These are phyloP conservation scores for Acrasis kona DNA, from an alignment of 78 protist genomes.

Conservation along the genomic window DNA sequence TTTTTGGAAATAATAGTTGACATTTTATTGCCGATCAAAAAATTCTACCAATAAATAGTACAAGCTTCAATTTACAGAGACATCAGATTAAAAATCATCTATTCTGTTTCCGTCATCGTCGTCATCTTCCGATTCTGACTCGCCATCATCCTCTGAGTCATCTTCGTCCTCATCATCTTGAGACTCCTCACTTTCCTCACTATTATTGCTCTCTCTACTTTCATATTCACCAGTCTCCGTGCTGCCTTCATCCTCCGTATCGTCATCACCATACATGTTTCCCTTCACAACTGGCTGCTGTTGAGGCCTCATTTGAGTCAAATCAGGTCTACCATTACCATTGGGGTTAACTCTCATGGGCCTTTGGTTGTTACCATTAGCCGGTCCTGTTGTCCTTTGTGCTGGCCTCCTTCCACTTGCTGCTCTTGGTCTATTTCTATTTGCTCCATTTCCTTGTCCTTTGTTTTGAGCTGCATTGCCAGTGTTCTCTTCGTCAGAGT, in stretches of 20 bases:
- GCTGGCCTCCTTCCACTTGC: background rate
- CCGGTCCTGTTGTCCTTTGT: conserved; percentile 5
- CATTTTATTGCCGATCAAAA: no score
- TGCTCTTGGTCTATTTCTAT: background rate
- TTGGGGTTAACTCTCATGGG: background rate
- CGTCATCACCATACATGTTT: conserved; percentile 13
- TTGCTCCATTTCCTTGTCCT: background rate
- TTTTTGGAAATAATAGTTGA: no score
- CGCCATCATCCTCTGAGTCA: conserved; percentile 4
- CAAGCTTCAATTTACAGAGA: no score
- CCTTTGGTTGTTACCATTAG: background rate
- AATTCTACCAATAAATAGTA: no score
- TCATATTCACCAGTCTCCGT: no score
- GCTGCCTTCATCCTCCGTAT: no score
- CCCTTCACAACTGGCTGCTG: no score
- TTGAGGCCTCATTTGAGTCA: background rate
- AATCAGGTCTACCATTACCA: background rate
- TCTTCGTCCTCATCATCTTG: conserved; percentile 17
- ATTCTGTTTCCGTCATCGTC: conserved; percentile 6
- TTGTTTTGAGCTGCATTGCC: conserved; percentile 1
- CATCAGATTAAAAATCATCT: conserved; percentile 4
- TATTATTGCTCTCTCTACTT: no score
- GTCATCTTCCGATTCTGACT: background rate
- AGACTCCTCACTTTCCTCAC: background rate
- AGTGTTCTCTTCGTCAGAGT: background rate